A percentile compares a stretch with the other conserved stretches of the same genome.
phyloP scores from a whole-genome alignment of 2,329 filamentous ascomycete species.

The Fusarium miscanthi region DNA sequence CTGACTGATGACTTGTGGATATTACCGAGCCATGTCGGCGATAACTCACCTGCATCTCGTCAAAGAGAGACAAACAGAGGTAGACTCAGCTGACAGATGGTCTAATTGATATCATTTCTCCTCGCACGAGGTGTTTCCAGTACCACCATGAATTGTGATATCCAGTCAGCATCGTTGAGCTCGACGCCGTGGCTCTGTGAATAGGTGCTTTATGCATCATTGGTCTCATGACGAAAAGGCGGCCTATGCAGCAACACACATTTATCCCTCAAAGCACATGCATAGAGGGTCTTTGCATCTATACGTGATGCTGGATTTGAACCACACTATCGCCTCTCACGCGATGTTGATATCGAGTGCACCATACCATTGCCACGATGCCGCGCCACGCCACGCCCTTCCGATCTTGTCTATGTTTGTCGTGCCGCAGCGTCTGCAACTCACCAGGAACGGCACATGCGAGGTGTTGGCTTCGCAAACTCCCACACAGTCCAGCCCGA shows the following conservation, averaged over 20 bases:
- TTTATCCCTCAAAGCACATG: slow-evolving; percentile 22
- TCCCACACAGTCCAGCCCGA: slow-evolving; percentile 13
- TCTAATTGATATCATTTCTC: slow-evolving; percentile 19
- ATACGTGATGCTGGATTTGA: slow-evolving; percentile 16
- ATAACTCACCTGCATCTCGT: slow-evolving; percentile 38
- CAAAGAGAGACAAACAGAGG: slow-evolving; percentile 5
- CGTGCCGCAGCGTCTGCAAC: slow-evolving; percentile 28
- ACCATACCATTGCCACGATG: slow-evolving; percentile 15
- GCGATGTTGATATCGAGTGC: slow-evolving; percentile 6
- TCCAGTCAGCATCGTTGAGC: slow-evolving; percentile 8
- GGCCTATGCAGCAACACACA: neutral
- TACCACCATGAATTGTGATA: slow-evolving; percentile 10
- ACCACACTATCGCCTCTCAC: slow-evolving; percentile 16
- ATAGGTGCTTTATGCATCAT: slow-evolving; percentile 7
- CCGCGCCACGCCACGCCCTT: slow-evolving; percentile 22
- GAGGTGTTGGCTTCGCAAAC: slow-evolving; percentile 27
- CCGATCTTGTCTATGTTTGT: slow-evolving; percentile 30
- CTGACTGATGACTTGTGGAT: slow-evolving; percentile 10
- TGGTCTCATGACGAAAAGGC: slow-evolving; percentile 16
- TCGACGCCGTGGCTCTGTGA: slow-evolving; percentile 15
- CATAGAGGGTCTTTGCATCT: slow-evolving; percentile 12
- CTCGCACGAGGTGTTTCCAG: slow-evolving; percentile 14
- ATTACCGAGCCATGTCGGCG: slow-evolving; percentile 27
- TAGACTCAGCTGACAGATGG: slow-evolving; percentile 31
- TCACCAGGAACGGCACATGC: slow-evolving; percentile 37